Base-by-base conservation (phyloP, 176 grass and related monocot species). In the Musa beccarii region DNA sequence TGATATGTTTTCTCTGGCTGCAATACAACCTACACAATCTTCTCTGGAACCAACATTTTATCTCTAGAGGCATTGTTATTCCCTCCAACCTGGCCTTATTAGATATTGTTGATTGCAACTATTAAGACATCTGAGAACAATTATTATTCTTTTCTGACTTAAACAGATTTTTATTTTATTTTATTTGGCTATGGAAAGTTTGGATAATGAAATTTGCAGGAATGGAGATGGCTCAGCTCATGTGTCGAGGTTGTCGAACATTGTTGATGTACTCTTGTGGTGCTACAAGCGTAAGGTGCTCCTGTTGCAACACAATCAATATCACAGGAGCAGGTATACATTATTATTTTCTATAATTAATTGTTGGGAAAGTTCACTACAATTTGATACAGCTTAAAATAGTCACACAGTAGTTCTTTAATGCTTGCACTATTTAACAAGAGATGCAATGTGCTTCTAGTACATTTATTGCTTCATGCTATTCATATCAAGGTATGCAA, bases 161-260 rank as follows among this genome's bases (percentile, higher is more conserved):
- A 69, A 10, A 49, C 26, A 68, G 14, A 26, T 13, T 22, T 0
- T 43, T 43, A 6, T 43, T 43, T 17, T 9, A 8, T 34, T 68
- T 66, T 66, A 66, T 10, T 66, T 49, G 34, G 49, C 0, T 51
- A n/a, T 17, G 34, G 8, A 69, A 69, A 34, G 9, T 50, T 69
- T 50, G 50, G 1, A 69, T 43, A 43, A 43, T n/a, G 19, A 70
- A 51, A 15, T 77, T 68, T 70, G 22, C 79, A 86, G 84, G 61
- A 55, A 23, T 24, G 1, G 61, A 78, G 14, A 89, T 83, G 86
- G 77, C 83, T 29, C 85, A 92, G 24, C 78, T 92, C 62, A 69
- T 92, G 24, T 92, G 89, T 49, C 51, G 55, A 23, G 83, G 89
- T 25, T 92, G 89, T 73, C 76, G 51, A 25, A 92, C 85, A 24